phyloP scores from a whole-genome alignment of 164 flowering plant species.

The Cinnamomum micranthum region DNA sequence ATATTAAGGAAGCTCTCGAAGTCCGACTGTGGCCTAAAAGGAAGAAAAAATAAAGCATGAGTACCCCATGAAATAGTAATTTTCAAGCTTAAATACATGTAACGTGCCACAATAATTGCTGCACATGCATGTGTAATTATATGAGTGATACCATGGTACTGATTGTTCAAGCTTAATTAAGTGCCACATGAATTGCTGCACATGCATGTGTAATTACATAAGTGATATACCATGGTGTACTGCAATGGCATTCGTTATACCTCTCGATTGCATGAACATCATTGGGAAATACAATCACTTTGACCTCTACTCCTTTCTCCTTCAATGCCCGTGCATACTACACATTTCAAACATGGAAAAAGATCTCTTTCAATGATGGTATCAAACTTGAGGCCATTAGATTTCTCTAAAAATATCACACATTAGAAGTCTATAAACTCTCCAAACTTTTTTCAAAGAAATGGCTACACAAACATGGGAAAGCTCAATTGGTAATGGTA shows the following conservation, averaged over 20 bases:
- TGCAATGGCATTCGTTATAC: slow-evolving; percentile 29
- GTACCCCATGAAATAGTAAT: not conserved
- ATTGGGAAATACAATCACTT: slow-evolving; percentile 72
- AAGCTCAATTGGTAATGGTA: too few relatives aligned
- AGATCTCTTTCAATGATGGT: not conserved
- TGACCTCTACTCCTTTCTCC: slow-evolving; percentile 67
- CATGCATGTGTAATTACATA: not conserved
- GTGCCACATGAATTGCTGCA: not conserved
- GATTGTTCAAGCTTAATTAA: not conserved
- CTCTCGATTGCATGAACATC: slow-evolving; percentile 69
- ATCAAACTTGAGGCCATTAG: not conserved
- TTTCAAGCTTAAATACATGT: not conserved
- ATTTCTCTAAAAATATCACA: not conserved
- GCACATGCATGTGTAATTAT: too few relatives aligned
- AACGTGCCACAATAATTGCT: too few relatives aligned
- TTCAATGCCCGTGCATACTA: slow-evolving; percentile 81
- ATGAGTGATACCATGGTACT: too few relatives aligned
- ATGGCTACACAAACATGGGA: too few relatives aligned
- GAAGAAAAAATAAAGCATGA: slow-evolving; percentile 8
- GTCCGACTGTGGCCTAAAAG: slow-evolving; percentile 87
- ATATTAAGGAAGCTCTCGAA: slow-evolving; percentile 89
- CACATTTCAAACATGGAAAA: slow-evolving; percentile 10
- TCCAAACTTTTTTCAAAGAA: too few relatives aligned
- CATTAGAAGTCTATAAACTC: too few relatives aligned
- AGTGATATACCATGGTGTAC: not conserved